phyloP scores from a whole-genome alignment of 2,329 filamentous ascomycete genomes.

The Xylaria sp. region DNA sequence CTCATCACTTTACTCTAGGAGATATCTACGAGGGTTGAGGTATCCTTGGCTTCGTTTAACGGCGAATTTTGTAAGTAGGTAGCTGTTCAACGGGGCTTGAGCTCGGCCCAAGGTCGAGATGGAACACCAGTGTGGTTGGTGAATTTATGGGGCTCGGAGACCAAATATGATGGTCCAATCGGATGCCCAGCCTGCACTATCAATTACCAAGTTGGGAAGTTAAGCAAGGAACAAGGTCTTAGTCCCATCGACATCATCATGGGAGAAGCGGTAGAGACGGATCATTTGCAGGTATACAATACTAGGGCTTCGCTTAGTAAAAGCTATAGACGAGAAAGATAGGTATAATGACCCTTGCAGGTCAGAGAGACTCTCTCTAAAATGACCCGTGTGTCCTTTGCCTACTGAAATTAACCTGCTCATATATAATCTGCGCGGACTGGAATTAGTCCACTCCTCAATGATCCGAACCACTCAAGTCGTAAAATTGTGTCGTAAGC shows the following conservation, averaged over 20 bases:
- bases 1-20: too few relatives aligned
- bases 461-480: conserved; percentile 13
- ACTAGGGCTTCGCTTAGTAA: background rate
- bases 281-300: background rate
- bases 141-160: background rate
- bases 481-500: conserved; percentile 13
- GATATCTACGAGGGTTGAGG: too few relatives aligned
- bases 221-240: background rate
- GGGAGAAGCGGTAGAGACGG: too few relatives aligned
- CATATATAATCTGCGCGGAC: background rate
- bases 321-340: conserved; percentile 3
- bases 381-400: conserved; percentile 9
- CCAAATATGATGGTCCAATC: conserved; percentile 1
- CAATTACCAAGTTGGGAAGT: conserved; percentile 18
- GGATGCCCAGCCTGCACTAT: background rate
- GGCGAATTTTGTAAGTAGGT: too few relatives aligned
- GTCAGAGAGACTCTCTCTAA: background rate
- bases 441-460: background rate
- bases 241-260: background rate
- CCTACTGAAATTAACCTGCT: background rate
- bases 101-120: too few relatives aligned
- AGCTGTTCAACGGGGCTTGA: too few relatives aligned
- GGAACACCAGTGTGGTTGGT: too few relatives aligned
- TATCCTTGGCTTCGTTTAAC: too few relatives aligned
- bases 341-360: background rate